phyloP scores from a whole-genome alignment of 1,139 yeast genomes.

The Pichia sp. region DNA sequence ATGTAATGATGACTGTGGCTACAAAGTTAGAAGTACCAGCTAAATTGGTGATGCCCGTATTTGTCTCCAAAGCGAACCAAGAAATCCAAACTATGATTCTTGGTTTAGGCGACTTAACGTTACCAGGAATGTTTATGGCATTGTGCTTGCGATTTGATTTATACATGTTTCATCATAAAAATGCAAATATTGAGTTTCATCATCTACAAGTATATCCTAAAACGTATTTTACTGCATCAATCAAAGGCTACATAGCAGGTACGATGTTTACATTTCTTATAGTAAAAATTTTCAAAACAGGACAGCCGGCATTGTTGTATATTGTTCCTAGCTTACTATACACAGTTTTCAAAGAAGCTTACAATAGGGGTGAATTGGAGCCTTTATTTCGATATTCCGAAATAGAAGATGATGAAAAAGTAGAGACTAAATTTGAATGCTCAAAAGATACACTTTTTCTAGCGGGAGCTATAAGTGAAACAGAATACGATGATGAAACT shows the following conservation, averaged over 20 bases:
- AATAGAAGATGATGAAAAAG: conserved; percentile 20
- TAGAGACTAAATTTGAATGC: conserved; percentile 21
- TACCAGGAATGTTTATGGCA: conserved; percentile 48
- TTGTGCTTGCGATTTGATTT: conserved; percentile 47
- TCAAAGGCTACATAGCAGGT: conserved; percentile 41
- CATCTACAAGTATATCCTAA: conserved; percentile 33
- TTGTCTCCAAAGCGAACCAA: conserved; percentile 16
- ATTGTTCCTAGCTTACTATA: conserved; percentile 46
- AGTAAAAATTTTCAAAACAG: conserved; percentile 34
- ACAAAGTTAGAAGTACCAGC: conserved; percentile 48
- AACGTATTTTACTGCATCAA: conserved; percentile 39
- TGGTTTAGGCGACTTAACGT: conserved; percentile 56
- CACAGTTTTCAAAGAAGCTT: conserved; percentile 31
- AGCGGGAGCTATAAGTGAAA: conserved; percentile 17
- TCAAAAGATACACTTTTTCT: conserved; percentile 22
- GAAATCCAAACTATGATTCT: conserved; percentile 30
- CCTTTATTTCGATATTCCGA: conserved; percentile 36
- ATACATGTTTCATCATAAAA: conserved; percentile 31
- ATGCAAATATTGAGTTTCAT: conserved; percentile 33
- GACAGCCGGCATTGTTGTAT: conserved; percentile 65
- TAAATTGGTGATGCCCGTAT: conserved; percentile 43
- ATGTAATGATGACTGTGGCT: conserved; percentile 60
- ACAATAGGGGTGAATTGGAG: conserved; percentile 34
- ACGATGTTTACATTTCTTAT: conserved; percentile 37
- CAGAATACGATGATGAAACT: conserved; percentile 21